Evolutionary conservation across 148 eudicot species (phyloP).

Genomic region (Rhododendron ferrugineum): DNA sequence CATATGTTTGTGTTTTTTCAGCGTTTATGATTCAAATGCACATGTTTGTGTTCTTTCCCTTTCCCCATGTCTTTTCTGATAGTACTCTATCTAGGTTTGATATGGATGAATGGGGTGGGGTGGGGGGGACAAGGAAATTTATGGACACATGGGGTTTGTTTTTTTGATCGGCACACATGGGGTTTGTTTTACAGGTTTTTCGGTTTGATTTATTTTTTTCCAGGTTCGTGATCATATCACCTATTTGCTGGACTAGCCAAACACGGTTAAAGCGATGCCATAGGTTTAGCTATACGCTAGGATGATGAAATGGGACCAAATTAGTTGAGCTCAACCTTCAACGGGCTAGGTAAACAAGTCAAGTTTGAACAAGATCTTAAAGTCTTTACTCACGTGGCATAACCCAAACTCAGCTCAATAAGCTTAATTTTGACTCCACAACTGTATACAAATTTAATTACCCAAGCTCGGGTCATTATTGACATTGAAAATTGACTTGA

Average conservation of each 20-base stretch:
- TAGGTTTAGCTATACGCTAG: neutral
- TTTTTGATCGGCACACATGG: too few relatives aligned
- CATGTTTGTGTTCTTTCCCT: neutral
- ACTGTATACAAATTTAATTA: too few relatives aligned
- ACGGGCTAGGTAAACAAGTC: neutral
- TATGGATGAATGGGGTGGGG: neutral
- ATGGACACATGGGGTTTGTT: neutral
- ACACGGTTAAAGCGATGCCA: neutral
- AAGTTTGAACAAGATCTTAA: neutral
- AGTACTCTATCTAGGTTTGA: neutral
- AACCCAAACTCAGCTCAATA: neutral
- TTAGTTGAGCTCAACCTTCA: too few relatives aligned
- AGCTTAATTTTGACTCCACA: neutral
- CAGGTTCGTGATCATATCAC: neutral
- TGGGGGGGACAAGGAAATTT: too few relatives aligned
- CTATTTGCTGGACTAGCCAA: neutral
- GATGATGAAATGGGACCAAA: too few relatives aligned
- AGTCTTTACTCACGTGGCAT: too few relatives aligned
- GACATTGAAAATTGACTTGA: neutral
- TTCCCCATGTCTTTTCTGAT: neutral
- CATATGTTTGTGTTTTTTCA: too few relatives aligned
- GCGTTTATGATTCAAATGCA: neutral
- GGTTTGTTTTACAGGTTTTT: neutral
- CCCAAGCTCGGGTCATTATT: too few relatives aligned
- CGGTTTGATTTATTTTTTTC: too few relatives aligned